A percentile compares a stretch with the other conserved stretches of the same genome.
Conservation (phyloP, 208 protist genomes). For the Wallacemonas sp. region DNA sequence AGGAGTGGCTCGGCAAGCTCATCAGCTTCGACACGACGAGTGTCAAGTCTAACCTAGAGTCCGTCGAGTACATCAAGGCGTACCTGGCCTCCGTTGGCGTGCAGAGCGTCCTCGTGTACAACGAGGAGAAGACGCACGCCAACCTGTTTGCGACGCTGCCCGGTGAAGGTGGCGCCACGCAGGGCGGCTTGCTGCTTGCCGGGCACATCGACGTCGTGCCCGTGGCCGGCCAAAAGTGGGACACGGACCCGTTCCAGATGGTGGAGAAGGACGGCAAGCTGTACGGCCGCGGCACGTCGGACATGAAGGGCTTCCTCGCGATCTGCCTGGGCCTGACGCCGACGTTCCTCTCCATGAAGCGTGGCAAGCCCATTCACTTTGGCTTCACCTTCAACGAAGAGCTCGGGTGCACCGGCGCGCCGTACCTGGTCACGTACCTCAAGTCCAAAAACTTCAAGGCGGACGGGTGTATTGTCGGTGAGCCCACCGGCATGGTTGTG, state of each 20-base stretch:
- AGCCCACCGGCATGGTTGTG: constrained; percentile 32
- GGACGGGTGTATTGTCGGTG: constrained; percentile 51
- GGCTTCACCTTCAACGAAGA: constrained; percentile 59
- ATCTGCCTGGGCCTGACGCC: constrained; percentile 44
- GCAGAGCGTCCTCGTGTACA: constrained; percentile 31
- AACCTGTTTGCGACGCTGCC: constrained; percentile 54
- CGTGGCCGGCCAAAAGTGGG: constrained; percentile 73
- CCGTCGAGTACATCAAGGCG: constrained; percentile 45
- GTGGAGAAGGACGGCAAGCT: constrained; percentile 56
- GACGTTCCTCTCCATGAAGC: constrained; percentile 43
- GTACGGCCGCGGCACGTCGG: constrained; percentile 54
- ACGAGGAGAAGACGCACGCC: constrained; percentile 29
- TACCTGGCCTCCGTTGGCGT: constrained; percentile 40
- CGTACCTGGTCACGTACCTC: constrained; percentile 35
- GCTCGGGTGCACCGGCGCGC: constrained; percentile 37
- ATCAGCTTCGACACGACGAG: constrained; percentile 66
- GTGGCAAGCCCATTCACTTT: constrained; percentile 51
- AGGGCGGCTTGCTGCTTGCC: constrained; percentile 52
- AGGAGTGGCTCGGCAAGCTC: constrained; percentile 53
- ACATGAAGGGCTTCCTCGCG: constrained; percentile 73
- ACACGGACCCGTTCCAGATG: constrained; percentile 55
- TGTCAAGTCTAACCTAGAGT: constrained; percentile 53
- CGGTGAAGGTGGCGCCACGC: constrained; percentile 31
- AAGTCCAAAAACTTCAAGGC: constrained; percentile 32
- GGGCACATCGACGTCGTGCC: constrained; percentile 77